Conservation (phyloP, 768 basidiomycete species). For the Neoboletus subvelutipes region DNA sequence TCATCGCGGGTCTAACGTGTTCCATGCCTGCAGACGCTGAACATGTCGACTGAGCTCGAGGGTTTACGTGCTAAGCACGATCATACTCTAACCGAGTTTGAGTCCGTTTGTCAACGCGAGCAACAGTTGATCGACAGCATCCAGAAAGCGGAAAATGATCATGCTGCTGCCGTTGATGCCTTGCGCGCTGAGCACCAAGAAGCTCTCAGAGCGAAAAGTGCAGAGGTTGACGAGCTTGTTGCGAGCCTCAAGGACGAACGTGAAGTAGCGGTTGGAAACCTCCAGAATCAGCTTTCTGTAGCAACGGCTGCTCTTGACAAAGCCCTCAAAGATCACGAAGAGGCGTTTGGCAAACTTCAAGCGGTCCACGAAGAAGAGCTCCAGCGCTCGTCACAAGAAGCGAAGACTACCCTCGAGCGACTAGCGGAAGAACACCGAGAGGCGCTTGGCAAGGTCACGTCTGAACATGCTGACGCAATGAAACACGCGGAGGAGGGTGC, state of each 20-base stretch:
- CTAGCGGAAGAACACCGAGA: conserved; percentile 56
- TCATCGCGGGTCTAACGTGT: background rate
- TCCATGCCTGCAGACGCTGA: conserved; percentile 53
- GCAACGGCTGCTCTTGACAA: conserved; percentile 44
- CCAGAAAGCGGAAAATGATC: conserved; percentile 49
- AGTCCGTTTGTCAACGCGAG: conserved; percentile 58
- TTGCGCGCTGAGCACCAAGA: conserved; percentile 48
- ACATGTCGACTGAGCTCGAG: conserved; percentile 87
- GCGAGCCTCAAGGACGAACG: conserved; percentile 51
- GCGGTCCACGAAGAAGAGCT: conserved; percentile 55
- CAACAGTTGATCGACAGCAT: conserved; percentile 50
- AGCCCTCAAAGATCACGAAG: conserved; percentile 58
- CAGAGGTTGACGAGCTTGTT: conserved; percentile 43
- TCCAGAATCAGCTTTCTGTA: conserved; percentile 46
- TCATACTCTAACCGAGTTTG: conserved; percentile 50
- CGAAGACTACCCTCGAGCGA: conserved; percentile 45
- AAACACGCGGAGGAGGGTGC: conserved; percentile 64
- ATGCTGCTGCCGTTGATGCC: conserved; percentile 47
- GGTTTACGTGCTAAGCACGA: conserved; percentile 63
- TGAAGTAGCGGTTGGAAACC: conserved; percentile 35
- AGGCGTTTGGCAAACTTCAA: conserved; percentile 56
- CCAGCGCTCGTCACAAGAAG: conserved; percentile 53
- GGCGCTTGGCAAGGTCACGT: conserved; percentile 43
- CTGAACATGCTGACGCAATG: conserved; percentile 54
- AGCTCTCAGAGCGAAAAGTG: conserved; percentile 40